A percentile compares a stretch with the other conserved stretches of the same genome.
These are phyloP conservation scores for Flaveria robusta DNA, from an alignment of 129 eudicot species.

Conservation along the genomic window DNA sequence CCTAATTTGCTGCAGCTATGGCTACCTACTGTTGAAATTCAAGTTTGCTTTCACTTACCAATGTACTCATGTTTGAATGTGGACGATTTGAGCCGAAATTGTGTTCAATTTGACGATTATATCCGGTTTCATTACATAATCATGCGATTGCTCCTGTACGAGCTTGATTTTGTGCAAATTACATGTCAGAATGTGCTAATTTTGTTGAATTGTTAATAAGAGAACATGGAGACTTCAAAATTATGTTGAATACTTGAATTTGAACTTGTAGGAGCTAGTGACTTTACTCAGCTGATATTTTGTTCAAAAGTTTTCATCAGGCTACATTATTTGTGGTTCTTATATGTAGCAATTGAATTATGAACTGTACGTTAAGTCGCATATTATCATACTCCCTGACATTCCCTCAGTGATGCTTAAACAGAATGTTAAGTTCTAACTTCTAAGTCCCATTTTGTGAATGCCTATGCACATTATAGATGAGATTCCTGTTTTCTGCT, in stretches of 20 bases:
- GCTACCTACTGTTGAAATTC: not conserved
- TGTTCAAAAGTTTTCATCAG: conserved; percentile 1
- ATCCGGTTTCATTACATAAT: not conserved
- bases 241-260: not conserved
- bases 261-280: not conserved
- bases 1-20: not conserved
- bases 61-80: conserved; percentile 5
- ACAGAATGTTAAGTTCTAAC: not conserved
- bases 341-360: conserved; percentile 9
- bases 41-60: not conserved
- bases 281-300: not conserved
- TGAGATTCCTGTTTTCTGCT: not conserved
- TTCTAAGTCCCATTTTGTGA: not conserved
- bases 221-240: not conserved
- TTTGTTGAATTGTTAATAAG: not conserved
- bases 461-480: not conserved
- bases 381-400: not conserved
- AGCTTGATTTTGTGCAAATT: conserved; percentile 18
- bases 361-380: conserved; percentile 1
- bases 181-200: conserved; percentile 9
- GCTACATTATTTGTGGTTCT: conserved; percentile 16
- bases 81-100: conserved; percentile 13
- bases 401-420: not conserved
- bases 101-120: not conserved
- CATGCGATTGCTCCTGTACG: not conserved